Percentiles rank a stretch among this genome's conserved stretches.
These are phyloP conservation scores for Brassica carinata DNA, from an alignment of 345 rosid genomes.

Conservation along the genomic window DNA sequence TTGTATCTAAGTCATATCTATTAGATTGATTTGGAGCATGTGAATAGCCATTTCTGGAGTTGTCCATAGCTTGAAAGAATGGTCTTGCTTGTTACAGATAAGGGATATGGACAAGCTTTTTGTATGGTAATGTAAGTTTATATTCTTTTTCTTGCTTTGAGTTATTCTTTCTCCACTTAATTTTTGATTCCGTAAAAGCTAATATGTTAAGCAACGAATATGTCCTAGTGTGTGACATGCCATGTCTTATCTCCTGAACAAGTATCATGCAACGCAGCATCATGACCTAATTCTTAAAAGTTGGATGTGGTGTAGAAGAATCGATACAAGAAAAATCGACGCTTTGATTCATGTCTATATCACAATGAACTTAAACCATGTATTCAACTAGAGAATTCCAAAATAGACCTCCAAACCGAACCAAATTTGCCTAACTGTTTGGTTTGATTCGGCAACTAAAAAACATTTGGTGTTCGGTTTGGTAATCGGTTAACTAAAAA, in stretches of 20 bases:
- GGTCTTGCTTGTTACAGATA: slow-evolving; percentile 1
- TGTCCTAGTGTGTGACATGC: slow-evolving; percentile 3
- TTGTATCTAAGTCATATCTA: neutral
- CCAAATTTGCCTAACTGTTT: neutral
- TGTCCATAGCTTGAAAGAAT: slow-evolving; percentile 34
- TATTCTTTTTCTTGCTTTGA: slow-evolving; percentile 20
- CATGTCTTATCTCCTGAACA: slow-evolving; percentile 3
- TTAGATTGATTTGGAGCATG: slow-evolving; percentile 20
- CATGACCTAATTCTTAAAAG: slow-evolving; percentile 17
- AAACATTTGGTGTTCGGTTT: neutral
- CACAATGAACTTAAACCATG: neutral
- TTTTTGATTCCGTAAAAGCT: slow-evolving; percentile 18
- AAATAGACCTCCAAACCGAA: neutral
- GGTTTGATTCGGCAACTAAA: neutral
- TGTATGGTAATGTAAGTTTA: slow-evolving; percentile 21
- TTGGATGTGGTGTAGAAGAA: slow-evolving; percentile 15
- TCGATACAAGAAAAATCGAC: neutral
- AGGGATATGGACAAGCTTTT: neutral
- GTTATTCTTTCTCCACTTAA: slow-evolving; percentile 39
- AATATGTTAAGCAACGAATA: slow-evolving; percentile 38
- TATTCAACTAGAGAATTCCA: neutral
- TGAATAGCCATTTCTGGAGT: slow-evolving; percentile 25
- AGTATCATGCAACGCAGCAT: slow-evolving; percentile 23
- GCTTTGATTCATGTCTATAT: neutral
- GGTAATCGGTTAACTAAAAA: neutral